Conservation (phyloP, 1,284 basidiomycete genomes). For the Lentinula novae-zelandiae region DNA sequence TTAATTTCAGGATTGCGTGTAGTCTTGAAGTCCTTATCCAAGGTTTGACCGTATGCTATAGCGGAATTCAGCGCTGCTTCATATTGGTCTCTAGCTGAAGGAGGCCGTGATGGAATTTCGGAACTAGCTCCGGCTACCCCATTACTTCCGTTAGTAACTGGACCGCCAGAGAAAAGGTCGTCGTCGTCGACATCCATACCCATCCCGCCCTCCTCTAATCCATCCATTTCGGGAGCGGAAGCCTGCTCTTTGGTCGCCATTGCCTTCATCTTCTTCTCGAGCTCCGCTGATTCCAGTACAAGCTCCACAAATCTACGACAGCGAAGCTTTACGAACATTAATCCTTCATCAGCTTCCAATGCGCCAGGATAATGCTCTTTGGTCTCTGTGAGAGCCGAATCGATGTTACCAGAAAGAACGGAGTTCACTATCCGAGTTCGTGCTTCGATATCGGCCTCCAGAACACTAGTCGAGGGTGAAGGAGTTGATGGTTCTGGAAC, state of each 20-base stretch:
- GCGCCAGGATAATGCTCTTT: conserved; percentile 55
- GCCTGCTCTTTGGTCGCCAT: conserved; percentile 24
- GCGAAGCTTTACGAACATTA: conserved; percentile 71
- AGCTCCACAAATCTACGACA: conserved; percentile 83
- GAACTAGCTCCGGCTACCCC: background rate
- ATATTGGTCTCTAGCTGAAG: conserved; percentile 30
- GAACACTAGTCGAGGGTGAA: background rate
- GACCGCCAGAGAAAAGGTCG: conserved; percentile 20
- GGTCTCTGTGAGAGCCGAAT: conserved; percentile 59
- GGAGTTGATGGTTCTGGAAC: conserved; percentile 5
- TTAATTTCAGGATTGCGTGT: conserved; percentile 61
- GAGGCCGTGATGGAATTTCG: conserved; percentile 14
- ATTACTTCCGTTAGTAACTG: conserved; percentile 9
- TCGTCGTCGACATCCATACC: conserved; percentile 55
- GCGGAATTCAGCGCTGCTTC: conserved; percentile 60
- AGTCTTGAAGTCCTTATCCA: conserved; percentile 63
- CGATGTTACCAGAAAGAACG: conserved; percentile 68
- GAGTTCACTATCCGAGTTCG: conserved; percentile 70
- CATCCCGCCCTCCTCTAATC: conserved; percentile 44
- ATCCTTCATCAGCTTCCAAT: conserved; percentile 59
- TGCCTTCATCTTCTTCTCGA: conserved; percentile 54
- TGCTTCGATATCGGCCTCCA: conserved; percentile 50
- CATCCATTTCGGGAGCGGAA: conserved; percentile 20
- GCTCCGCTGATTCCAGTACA: conserved; percentile 62
- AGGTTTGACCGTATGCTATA: conserved; percentile 63